Evolutionary conservation across 2,329 filamentous ascomycete genomes (phyloP).

Genomic region (Alternaria burnsii): DNA sequence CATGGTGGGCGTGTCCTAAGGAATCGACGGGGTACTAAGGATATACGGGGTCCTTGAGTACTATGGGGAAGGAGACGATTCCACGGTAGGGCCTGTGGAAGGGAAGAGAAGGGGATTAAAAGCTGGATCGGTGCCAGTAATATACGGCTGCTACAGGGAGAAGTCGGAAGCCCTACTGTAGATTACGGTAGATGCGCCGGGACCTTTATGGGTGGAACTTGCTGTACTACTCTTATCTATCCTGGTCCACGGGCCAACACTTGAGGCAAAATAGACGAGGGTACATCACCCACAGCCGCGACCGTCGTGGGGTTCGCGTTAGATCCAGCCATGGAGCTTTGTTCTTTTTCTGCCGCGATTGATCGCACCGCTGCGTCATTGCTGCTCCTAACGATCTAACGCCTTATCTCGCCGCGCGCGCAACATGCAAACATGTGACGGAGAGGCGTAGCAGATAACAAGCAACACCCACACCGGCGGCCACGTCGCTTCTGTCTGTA

Average conservation of each 20-base stretch:
- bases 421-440: constrained; percentile 8
- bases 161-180: constrained; percentile 44
- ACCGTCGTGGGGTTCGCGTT: constrained; percentile 49
- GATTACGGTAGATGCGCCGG: constrained; percentile 39
- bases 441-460: constrained; percentile 26
- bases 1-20: constrained; percentile 47
- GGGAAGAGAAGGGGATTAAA: constrained; percentile 17
- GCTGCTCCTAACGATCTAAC: constrained; percentile 8
- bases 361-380: constrained; percentile 40
- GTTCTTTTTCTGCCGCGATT: constrained; percentile 42
- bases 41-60: constrained; percentile 11
- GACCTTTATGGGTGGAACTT: constrained; percentile 46
- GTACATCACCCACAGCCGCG: constrained; percentile 40
- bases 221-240: constrained; percentile 50
- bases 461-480: constrained; percentile 14
- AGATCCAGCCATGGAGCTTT: constrained; percentile 40
- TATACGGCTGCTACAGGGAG: constrained; percentile 43
- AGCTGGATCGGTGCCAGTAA: constrained; percentile 38
- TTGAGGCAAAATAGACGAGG: constrained; percentile 49
- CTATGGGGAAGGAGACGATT: constrained; percentile 7
- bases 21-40: constrained; percentile 19
- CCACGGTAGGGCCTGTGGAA: constrained; percentile 23
- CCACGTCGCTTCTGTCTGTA: constrained; percentile 21
- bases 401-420: constrained; percentile 39
- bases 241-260: constrained; percentile 45